phyloP scores from a whole-genome alignment of 2,329 filamentous ascomycete species.

The Monilinia fructicola region DNA sequence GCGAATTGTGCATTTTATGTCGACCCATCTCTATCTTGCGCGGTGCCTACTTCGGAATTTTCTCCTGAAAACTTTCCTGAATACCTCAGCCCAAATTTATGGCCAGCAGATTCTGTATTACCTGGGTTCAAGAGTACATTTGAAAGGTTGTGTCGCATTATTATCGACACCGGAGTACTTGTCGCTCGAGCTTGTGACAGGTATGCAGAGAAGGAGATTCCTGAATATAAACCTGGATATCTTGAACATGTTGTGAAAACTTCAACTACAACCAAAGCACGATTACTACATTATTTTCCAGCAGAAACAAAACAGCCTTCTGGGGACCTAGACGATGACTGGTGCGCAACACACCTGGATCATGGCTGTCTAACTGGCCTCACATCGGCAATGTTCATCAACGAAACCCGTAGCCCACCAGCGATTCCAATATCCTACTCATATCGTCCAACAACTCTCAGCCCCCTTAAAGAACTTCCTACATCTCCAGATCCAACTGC shows the following conservation, averaged over 20 bases:
- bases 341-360: constrained; percentile 90
- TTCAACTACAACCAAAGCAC: constrained; percentile 85
- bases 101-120: constrained; percentile 69
- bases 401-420: constrained; percentile 58
- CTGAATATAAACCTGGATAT: constrained; percentile 73
- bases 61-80: constrained; percentile 70
- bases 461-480: constrained; percentile 67
- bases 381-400: constrained; percentile 94
- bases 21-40: constrained; percentile 60
- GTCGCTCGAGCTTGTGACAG: constrained; percentile 89
- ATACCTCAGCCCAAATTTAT: constrained; percentile 87
- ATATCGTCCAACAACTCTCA: constrained; percentile 40
- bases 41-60: constrained; percentile 58
- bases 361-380: constrained; percentile 92
- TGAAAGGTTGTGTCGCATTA: constrained; percentile 73
- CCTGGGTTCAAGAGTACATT: constrained; percentile 74
- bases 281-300: constrained; percentile 91
- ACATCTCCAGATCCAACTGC: constrained; percentile 78
- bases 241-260: constrained; percentile 83
- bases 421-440: constrained; percentile 37
- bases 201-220: constrained; percentile 77
- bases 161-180: constrained; percentile 85
- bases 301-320: constrained; percentile 45
- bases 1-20: constrained; percentile 80
- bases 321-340: constrained; percentile 70